These are phyloP conservation scores for Aquilaria malaccensis DNA, from an alignment of 345 rosid species.

Conservation along the genomic window DNA sequence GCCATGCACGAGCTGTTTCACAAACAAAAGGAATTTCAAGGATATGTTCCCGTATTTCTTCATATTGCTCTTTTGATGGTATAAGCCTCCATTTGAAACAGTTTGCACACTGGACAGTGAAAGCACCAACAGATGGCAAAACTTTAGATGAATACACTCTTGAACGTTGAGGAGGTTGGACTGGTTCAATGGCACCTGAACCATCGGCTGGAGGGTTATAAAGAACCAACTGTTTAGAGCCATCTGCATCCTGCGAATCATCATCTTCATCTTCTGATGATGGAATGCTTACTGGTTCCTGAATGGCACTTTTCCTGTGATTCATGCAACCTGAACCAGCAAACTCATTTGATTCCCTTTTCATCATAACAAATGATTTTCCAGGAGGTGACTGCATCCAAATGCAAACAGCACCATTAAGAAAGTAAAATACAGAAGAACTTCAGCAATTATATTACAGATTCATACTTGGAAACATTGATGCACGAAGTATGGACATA, in stretches of 20 bases:
- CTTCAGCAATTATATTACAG: no score
- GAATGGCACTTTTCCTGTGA: slow-evolving; percentile 15
- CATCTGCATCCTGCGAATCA: slow-evolving; percentile 26
- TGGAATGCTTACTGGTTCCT: slow-evolving; percentile 21
- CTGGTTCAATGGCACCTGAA: slow-evolving; percentile 22
- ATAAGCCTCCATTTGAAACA: slow-evolving; percentile 95
- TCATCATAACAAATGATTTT: slow-evolving; percentile 23
- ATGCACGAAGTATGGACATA: no score
- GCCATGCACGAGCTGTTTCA: slow-evolving; percentile 65
- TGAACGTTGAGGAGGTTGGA: slow-evolving; percentile 10
- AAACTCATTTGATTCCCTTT: slow-evolving; percentile 31
- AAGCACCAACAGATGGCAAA: slow-evolving; percentile 75
- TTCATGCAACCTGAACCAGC: slow-evolving; percentile 20
- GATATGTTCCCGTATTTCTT: slow-evolving; percentile 83
- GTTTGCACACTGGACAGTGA: slow-evolving; percentile 78
- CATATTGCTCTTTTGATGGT: slow-evolving; percentile 80
- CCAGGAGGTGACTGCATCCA: slow-evolving; percentile 37
- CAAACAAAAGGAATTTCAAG: slow-evolving; percentile 71
- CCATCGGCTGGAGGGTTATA: slow-evolving; percentile 45
- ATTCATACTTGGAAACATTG: not conserved
- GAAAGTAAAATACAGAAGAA: no score
- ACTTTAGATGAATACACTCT: slow-evolving; percentile 30
- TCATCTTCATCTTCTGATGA: slow-evolving; percentile 31
- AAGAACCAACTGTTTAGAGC: slow-evolving; percentile 53
- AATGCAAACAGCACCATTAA: not conserved